Conservation (phyloP, 2,329 filamentous ascomycete species). For the Pseudogymnoascus sp. region DNA sequence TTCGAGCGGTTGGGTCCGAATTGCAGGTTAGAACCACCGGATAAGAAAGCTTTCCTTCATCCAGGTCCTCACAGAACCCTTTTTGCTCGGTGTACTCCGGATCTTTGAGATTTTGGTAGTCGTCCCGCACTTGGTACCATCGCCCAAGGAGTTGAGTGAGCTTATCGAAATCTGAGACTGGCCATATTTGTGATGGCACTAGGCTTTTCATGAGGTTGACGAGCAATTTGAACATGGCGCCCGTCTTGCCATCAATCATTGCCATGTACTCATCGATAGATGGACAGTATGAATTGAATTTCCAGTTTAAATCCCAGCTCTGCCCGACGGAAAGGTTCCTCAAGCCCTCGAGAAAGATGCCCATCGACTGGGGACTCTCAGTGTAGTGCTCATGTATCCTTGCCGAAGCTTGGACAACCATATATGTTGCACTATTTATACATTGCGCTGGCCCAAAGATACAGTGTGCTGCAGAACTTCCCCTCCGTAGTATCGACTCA, state of each 20-base stretch:
- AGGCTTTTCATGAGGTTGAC: background rate
- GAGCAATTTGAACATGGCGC: background rate
- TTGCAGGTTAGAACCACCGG: background rate
- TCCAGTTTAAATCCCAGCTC: constrained; percentile 1
- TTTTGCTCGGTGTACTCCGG: constrained; percentile 7
- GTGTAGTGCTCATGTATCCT: background rate
- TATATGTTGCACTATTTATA: constrained; percentile 31
- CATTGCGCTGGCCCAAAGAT: constrained; percentile 31
- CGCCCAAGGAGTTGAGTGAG: background rate
- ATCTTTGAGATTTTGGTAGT: background rate
- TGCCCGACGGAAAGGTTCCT: background rate
- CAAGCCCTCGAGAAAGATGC: background rate
- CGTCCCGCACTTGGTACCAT: background rate
- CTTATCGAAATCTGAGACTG: background rate
- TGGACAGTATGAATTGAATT: background rate
- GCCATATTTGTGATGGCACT: background rate
- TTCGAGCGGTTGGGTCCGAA: background rate
- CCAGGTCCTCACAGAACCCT: constrained; percentile 11
- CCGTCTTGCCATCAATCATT: background rate
- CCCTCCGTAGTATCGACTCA: constrained; percentile 27
- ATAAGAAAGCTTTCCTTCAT: constrained; percentile 12
- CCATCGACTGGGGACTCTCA: background rate
- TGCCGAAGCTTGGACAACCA: background rate
- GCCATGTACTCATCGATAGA: background rate
- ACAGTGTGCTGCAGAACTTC: constrained; percentile 29